Evolutionary conservation across 129 eudicot species (phyloP).

Genomic region (Oenanthe sinensis): DNA sequence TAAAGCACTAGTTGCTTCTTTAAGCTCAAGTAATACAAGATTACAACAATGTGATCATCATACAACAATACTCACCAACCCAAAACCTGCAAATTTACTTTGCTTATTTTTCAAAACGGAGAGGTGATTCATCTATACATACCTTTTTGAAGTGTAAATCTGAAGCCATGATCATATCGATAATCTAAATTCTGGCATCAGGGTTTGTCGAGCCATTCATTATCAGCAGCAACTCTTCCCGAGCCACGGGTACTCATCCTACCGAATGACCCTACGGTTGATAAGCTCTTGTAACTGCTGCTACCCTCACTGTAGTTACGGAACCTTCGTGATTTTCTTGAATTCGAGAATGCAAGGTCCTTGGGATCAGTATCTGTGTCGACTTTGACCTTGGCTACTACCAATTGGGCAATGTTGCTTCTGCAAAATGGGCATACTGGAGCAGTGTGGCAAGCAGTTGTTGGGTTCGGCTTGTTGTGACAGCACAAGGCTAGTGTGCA

Average conservation of each 20-base stretch:
- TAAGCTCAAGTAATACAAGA: slow-evolving; percentile 35
- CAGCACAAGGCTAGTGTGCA: slow-evolving; percentile 93
- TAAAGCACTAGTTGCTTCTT: slow-evolving; percentile 33
- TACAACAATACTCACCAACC: slow-evolving; percentile 35
- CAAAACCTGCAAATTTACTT: slow-evolving; percentile 28
- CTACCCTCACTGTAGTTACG: slow-evolving; percentile 66
- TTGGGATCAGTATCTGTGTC: slow-evolving; percentile 23
- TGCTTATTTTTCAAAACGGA: slow-evolving; percentile 48
- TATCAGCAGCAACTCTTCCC: slow-evolving; percentile 51
- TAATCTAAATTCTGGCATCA: neutral
- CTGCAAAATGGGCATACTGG: slow-evolving; percentile 98
- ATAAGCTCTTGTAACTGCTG: slow-evolving; percentile 64
- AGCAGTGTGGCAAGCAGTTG: slow-evolving; percentile 44
- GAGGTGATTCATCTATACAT: slow-evolving; percentile 28
- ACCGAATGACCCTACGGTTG: slow-evolving; percentile 55
- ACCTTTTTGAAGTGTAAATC: slow-evolving; percentile 19
- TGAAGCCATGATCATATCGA: slow-evolving; percentile 6
- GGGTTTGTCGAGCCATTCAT: slow-evolving; percentile 56
- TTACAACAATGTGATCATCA: slow-evolving; percentile 21
- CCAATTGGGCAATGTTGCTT: slow-evolving; percentile 68
- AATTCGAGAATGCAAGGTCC: slow-evolving; percentile 47
- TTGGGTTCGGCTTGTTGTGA: slow-evolving; percentile 89
- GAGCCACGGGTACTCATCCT: slow-evolving; percentile 55
- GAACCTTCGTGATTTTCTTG: slow-evolving; percentile 54
- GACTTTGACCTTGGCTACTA: slow-evolving; percentile 54